These are phyloP conservation scores for Aureobasidium sp. DNA, from an alignment of 2,329 filamentous ascomycete species.

Conservation along the genomic window DNA sequence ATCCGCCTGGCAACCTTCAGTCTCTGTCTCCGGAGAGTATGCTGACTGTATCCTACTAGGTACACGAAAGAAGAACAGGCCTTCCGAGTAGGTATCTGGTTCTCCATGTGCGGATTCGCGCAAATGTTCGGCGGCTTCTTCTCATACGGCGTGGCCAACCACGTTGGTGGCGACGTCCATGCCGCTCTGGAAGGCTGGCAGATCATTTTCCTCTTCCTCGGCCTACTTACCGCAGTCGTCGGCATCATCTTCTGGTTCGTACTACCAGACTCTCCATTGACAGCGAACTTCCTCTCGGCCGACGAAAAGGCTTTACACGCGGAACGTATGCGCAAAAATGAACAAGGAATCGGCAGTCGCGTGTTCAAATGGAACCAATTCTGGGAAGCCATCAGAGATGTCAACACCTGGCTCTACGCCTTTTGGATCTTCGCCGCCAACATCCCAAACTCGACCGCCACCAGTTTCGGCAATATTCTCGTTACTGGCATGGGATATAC, in stretches of 20 bases:
- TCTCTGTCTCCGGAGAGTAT: too few species aligned
- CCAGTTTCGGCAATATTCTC: not conserved
- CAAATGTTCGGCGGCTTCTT: not conserved
- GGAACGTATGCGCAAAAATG: not conserved
- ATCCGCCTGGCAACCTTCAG: too few species aligned
- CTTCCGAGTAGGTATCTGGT: not conserved
- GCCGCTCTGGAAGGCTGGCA: not conserved
- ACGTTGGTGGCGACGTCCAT: not conserved
- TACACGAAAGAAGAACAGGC: not conserved
- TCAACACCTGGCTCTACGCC: not conserved
- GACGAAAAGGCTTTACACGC: not conserved
- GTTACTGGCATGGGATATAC: not conserved
- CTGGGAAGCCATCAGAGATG: not conserved
- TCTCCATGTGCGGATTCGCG: not conserved
- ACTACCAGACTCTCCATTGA: not conserved
- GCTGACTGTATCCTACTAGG: too few species aligned
- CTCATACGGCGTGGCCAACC: not conserved
- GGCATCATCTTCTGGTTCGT: not conserved
- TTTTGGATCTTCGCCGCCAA: not conserved
- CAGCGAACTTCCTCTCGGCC: not conserved
- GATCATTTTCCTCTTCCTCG: not conserved
- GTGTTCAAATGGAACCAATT: not conserved
- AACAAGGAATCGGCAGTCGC: not conserved
- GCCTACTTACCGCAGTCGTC: not conserved
- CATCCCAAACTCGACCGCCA: not conserved